Percentiles rank a stretch among this genome's conserved stretches.
phyloP scores from a whole-genome alignment of 2,329 filamentous ascomycete genomes.

The Penicillium sp. region DNA sequence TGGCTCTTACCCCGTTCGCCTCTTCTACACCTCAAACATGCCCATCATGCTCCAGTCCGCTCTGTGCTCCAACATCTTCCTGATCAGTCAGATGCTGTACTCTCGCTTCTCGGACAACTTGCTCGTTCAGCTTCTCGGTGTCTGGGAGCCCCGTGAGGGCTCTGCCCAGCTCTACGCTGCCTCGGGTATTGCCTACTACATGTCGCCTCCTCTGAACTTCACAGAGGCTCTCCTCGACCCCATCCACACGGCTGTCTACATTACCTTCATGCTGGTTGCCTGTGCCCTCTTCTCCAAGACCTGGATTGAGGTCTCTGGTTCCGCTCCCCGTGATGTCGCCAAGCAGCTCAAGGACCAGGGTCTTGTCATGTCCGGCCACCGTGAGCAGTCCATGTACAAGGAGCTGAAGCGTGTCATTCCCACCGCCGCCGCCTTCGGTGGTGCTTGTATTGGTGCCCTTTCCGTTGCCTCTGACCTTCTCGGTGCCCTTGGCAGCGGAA shows the following conservation, averaged over 20 bases:
- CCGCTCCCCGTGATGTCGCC: constrained; percentile 93
- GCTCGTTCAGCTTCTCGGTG: constrained; percentile 92
- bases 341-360: constrained; percentile 99
- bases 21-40: constrained; percentile 99
- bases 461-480: constrained; percentile 94
- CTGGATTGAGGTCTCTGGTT: constrained; percentile 99
- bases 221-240: constrained; percentile 95
- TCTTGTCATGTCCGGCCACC: constrained; percentile 98
- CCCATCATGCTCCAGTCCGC: constrained; percentile 99
- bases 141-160: constrained; percentile 95
- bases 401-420: constrained; percentile 99
- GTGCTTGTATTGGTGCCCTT: constrained; percentile 96
- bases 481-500: constrained; percentile 92
- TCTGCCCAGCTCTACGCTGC: constrained; percentile 92
- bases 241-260: constrained; percentile 93
- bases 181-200: constrained; percentile 97
- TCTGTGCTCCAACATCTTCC: constrained; percentile 97
- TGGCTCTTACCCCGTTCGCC: constrained; percentile 94
- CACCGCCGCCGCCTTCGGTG: constrained; percentile 95
- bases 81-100: constrained; percentile 99
- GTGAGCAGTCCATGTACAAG: constrained; percentile 99
- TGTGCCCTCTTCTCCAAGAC: constrained; percentile 99
- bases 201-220: constrained; percentile 97
- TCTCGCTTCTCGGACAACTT: constrained; percentile 99
- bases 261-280: constrained; percentile 95